Conservation (phyloP, 192 early-diverging fungal species). For the Diversispora epigaea region DNA sequence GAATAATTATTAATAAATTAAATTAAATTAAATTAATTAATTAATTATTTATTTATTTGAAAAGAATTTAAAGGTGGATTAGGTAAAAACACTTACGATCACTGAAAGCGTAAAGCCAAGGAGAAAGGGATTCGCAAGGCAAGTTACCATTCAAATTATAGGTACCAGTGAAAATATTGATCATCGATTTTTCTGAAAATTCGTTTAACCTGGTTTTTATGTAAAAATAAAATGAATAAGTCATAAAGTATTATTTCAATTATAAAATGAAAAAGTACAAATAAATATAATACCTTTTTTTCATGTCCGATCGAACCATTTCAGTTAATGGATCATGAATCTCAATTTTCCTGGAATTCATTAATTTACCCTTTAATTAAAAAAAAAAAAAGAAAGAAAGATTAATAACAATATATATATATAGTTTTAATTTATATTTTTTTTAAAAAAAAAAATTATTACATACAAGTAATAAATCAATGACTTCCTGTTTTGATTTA, state of each 20-base stretch:
- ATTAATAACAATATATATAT: background rate
- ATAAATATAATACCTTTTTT: conserved; percentile 31
- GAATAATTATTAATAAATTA: no score
- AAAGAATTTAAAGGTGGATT: no score
- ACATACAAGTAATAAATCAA: conserved; percentile 80
- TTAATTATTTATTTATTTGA: no score
- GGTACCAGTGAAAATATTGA: conserved; percentile 79
- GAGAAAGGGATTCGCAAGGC: conserved; percentile 60
- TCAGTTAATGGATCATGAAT: conserved; percentile 59
- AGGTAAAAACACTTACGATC: conserved; percentile 33
- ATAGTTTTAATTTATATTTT: background rate
- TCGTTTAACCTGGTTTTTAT: conserved; percentile 45
- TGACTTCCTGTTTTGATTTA: conserved; percentile 88
- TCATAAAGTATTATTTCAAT: background rate
- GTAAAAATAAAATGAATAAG: background rate
- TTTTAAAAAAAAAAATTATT: background rate
- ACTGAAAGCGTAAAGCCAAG: conserved; percentile 61
- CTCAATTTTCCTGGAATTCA: conserved; percentile 45
- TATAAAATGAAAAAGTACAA: conserved; percentile 19
- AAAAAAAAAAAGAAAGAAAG: background rate
- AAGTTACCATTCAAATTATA: conserved; percentile 90
- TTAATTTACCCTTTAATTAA: conserved; percentile 49
- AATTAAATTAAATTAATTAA: no score
- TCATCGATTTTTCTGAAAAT: conserved; percentile 56
- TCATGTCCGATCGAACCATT: conserved; percentile 38